A percentile compares a stretch with the other conserved stretches of the same genome.
Conservation (phyloP, 352 stramenopile species). For the Globisporangium middletonii region DNA sequence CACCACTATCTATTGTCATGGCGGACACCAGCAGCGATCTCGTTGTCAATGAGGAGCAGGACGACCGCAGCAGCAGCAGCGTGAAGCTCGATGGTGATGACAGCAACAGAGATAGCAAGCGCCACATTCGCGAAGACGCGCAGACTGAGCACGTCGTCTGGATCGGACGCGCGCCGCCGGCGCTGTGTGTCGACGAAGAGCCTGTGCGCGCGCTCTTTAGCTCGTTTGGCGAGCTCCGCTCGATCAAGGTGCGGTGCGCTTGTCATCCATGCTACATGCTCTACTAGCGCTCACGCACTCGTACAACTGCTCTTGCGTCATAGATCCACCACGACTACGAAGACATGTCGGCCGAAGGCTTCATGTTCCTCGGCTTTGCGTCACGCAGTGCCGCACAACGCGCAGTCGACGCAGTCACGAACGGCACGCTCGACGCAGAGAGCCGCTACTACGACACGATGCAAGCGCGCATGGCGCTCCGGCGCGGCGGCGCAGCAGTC, state of each 20-base stretch:
- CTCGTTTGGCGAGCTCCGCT: conserved; percentile 37
- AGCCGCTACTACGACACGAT: conserved; percentile 26
- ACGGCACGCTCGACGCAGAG: conserved; percentile 10
- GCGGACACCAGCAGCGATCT: neutral
- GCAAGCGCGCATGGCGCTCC: conserved; percentile 35
- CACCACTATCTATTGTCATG: neutral
- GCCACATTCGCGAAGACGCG: too few relatives aligned
- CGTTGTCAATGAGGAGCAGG: neutral
- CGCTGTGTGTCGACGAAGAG: conserved; percentile 49
- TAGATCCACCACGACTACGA: conserved; percentile 69
- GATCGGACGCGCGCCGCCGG: conserved; percentile 45
- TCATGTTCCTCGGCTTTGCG: conserved; percentile 58
- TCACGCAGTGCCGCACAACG: conserved; percentile 27
- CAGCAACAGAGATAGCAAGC: too few relatives aligned
- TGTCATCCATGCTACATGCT: too few relatives aligned
- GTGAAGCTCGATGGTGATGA: too few relatives aligned
- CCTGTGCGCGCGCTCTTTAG: conserved; percentile 41
- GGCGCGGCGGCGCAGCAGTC: conserved; percentile 25
- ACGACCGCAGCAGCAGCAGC: neutral
- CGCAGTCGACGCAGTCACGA: conserved; percentile 32
- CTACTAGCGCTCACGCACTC: neutral
- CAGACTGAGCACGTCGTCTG: conserved; percentile 27
- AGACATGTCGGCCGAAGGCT: conserved; percentile 50
- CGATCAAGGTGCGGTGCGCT: conserved; percentile 29
- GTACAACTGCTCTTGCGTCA: neutral